Evolutionary conservation across 805 yeast genomes (phyloP).

Genomic region (Metschnikowia similis): DNA sequence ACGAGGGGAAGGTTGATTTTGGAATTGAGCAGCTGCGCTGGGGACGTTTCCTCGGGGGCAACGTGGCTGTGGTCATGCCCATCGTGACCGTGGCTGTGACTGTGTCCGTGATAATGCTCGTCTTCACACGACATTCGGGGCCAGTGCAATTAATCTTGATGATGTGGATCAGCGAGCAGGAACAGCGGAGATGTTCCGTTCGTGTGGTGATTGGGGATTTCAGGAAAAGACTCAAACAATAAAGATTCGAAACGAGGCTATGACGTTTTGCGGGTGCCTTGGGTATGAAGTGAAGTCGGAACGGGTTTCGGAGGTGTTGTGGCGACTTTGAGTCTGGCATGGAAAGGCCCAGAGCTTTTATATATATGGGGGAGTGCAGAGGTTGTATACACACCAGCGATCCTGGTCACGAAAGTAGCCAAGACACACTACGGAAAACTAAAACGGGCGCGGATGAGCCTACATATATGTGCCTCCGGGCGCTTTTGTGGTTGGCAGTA

Average conservation of each 20-base stretch:
- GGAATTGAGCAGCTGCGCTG: constrained; percentile 61
- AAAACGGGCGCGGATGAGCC: neutral
- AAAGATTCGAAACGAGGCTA: too few species aligned
- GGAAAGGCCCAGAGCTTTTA: neutral
- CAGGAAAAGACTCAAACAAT: too few species aligned
- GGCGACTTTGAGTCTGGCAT: neutral
- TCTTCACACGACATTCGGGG: constrained; percentile 12
- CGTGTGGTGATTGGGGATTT: too few species aligned
- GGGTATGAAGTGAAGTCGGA: neutral
- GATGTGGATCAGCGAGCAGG: too few species aligned
- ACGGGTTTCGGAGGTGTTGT: neutral
- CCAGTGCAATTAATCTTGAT: too few species aligned
- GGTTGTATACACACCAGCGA: constrained; percentile 1
- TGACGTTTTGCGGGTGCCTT: too few species aligned
- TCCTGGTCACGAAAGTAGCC: neutral
- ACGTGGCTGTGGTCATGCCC: constrained; percentile 35
- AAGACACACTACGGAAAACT: neutral
- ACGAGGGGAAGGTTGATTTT: constrained; percentile 59
- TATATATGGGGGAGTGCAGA: neutral
- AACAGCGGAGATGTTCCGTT: too few species aligned
- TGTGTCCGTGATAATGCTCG: constrained; percentile 10
- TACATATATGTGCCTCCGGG: neutral
- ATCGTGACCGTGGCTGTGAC: constrained; percentile 7
- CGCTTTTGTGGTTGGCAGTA: constrained; percentile 2
- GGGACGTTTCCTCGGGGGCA: constrained; percentile 68